Percentiles rank a stretch among this genome's conserved stretches.
Conservation (phyloP, 495 filamentous ascomycete genomes). For the Daldinia bambusicola region DNA sequence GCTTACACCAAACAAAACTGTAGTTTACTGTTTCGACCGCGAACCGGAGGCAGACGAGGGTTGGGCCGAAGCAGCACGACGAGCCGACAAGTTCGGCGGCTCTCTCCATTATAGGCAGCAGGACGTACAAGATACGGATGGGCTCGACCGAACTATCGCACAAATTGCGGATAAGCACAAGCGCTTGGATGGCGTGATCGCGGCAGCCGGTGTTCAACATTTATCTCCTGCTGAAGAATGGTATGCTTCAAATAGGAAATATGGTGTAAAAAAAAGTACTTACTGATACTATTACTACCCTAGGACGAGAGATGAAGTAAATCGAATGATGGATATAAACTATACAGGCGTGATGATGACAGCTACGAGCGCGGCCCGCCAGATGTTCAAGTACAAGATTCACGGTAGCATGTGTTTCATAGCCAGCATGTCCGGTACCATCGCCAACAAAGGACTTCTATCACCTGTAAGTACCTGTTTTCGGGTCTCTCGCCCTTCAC, state of each 20-base stretch:
- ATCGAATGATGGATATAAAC: slow-evolving; percentile 78
- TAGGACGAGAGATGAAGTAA: slow-evolving; percentile 67
- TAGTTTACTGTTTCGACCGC: slow-evolving; percentile 74
- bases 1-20: slow-evolving; percentile 11
- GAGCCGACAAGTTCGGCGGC: slow-evolving; percentile 63
- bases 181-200: slow-evolving; percentile 77
- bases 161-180: slow-evolving; percentile 64
- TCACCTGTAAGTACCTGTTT: slow-evolving; percentile 57
- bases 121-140: slow-evolving; percentile 69
- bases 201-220: slow-evolving; percentile 79
- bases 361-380: slow-evolving; percentile 73
- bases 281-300: not conserved
- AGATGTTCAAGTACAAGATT: slow-evolving; percentile 79
- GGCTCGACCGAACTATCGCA: slow-evolving; percentile 64
- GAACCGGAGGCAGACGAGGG: slow-evolving; percentile 59
- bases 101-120: slow-evolving; percentile 69
- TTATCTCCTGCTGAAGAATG: slow-evolving; percentile 76
- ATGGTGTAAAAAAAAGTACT: not conserved
- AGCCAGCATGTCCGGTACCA: slow-evolving; percentile 76
- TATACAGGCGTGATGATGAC: slow-evolving; percentile 83
- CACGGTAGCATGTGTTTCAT: slow-evolving; percentile 79
- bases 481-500: not conserved
- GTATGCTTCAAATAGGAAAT: not conserved
- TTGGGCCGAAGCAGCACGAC: slow-evolving; percentile 61
- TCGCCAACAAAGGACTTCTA: slow-evolving; percentile 77